Conservation (phyloP, 495 filamentous ascomycete genomes). For the Delitschia confertaspora region DNA sequence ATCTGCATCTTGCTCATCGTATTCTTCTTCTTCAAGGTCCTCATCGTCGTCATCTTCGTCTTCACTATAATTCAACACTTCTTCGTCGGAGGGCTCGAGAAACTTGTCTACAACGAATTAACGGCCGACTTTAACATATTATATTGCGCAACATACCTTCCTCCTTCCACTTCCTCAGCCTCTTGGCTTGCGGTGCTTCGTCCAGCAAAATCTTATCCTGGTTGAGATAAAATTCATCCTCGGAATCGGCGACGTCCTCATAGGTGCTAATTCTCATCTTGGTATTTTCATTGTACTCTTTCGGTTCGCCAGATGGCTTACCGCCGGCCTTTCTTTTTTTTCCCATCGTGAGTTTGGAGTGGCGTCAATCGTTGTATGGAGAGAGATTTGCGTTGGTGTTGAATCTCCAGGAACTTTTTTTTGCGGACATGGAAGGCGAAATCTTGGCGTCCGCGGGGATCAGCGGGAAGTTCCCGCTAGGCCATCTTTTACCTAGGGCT, state of each 20-base stretch:
- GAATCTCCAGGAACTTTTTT: neutral
- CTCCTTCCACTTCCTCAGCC: conserved; percentile 54
- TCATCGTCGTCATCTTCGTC: conserved; percentile 48
- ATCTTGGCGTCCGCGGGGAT: conserved; percentile 12
- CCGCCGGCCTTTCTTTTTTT: conserved; percentile 71
- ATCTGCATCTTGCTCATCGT: conserved; percentile 37
- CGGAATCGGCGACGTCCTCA: conserved; percentile 79
- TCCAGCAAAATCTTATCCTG: conserved; percentile 80
- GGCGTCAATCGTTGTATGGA: too few species aligned
- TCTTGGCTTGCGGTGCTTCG: conserved; percentile 68
- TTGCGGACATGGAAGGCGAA: neutral
- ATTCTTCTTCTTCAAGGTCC: conserved; percentile 37
- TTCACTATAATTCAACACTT: conserved; percentile 59
- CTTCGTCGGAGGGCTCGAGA: conserved; percentile 75
- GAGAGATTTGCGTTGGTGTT: too few species aligned
- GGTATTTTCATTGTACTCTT: conserved; percentile 45
- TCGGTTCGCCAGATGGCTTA: conserved; percentile 34
- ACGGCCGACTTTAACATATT: neutral
- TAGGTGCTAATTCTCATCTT: conserved; percentile 52
- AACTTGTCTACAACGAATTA: conserved; percentile 42
- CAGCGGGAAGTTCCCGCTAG: neutral
- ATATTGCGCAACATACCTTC: conserved; percentile 52
- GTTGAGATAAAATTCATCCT: conserved; percentile 81
- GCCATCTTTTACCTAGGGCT: too few species aligned
- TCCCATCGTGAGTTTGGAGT: conserved; percentile 64